Conservation (phyloP, 2,329 filamentous ascomycete genomes). For the Periconia macrospinosa region DNA sequence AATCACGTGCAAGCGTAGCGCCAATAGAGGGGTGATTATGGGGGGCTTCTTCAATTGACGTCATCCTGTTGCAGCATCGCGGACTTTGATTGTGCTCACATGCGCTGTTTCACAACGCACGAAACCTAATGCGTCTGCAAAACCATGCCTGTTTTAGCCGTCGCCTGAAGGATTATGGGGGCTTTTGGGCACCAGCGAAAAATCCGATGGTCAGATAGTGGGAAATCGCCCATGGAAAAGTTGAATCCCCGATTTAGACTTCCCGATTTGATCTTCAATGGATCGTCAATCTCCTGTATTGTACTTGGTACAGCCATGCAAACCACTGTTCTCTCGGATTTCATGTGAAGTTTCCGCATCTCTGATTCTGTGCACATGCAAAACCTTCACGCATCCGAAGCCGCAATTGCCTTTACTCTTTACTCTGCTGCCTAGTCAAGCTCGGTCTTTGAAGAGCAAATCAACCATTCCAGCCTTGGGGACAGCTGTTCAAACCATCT, state of each 20-base stretch:
- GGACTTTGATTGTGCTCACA: neutral
- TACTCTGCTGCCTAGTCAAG: no score
- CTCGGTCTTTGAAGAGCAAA: no score
- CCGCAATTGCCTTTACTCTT: no score
- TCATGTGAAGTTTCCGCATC: no score
- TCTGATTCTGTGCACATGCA: no score
- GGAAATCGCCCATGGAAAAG: neutral
- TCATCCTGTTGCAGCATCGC: neutral
- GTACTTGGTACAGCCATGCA: neutral
- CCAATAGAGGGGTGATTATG: neutral
- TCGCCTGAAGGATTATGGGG: neutral
- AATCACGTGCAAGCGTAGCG: neutral
- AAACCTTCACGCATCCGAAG: no score
- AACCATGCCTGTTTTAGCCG: neutral
- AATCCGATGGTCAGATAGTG: neutral
- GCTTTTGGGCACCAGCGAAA: neutral
- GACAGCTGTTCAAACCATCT: no score
- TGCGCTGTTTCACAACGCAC: neutral
- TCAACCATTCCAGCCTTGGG: no score
- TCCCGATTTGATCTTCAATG: neutral
- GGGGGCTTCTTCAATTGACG: neutral
- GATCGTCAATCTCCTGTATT: neutral
- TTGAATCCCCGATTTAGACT: neutral
- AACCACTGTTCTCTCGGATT: neutral
- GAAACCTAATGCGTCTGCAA: neutral